Evolutionary conservation across 108 stramenopile genomes (phyloP).

Genomic region (Ochromonas danica): DNA sequence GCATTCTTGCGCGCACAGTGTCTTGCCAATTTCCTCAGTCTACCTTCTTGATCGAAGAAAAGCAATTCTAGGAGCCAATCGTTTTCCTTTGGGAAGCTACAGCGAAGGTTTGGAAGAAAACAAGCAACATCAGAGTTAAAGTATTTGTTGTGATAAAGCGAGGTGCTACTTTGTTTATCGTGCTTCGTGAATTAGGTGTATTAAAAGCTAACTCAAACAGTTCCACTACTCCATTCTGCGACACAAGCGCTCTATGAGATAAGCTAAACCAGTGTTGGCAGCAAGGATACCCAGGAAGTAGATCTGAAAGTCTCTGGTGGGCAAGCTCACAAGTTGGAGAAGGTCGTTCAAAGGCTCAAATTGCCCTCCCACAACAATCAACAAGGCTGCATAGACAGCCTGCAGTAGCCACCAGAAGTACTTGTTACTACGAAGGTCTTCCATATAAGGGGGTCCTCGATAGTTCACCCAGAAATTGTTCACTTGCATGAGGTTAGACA

Average conservation of each 20-base stretch:
- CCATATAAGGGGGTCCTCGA: conserved; percentile 84
- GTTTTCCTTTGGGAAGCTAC: too few species aligned
- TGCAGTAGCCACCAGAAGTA: conserved; percentile 67
- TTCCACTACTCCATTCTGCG: conserved; percentile 19
- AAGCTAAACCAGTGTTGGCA: not conserved
- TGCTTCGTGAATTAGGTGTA: too few species aligned
- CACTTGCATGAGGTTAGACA: conserved; percentile 72
- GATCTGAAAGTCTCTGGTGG: conserved; percentile 41
- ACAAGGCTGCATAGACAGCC: conserved; percentile 61
- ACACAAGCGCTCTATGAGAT: conserved; percentile 1
- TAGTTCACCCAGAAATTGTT: conserved; percentile 98
- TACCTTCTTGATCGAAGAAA: too few species aligned
- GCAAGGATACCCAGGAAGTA: not conserved
- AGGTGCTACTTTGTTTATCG: too few species aligned
- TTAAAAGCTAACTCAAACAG: too few species aligned
- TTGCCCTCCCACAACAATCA: conserved; percentile 65
- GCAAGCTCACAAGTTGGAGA: conserved; percentile 70
- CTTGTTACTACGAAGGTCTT: conserved; percentile 73
- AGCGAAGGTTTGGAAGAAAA: too few species aligned
- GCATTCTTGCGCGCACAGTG: too few species aligned
- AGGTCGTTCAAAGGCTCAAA: conserved; percentile 75
- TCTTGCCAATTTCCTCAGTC: too few species aligned
- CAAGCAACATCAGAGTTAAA: too few species aligned
- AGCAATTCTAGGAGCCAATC: too few species aligned
- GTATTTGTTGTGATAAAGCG: too few species aligned